These are phyloP conservation scores for Yamadazyma akitaensis DNA, from an alignment of 805 yeast species.

Conservation along the genomic window DNA sequence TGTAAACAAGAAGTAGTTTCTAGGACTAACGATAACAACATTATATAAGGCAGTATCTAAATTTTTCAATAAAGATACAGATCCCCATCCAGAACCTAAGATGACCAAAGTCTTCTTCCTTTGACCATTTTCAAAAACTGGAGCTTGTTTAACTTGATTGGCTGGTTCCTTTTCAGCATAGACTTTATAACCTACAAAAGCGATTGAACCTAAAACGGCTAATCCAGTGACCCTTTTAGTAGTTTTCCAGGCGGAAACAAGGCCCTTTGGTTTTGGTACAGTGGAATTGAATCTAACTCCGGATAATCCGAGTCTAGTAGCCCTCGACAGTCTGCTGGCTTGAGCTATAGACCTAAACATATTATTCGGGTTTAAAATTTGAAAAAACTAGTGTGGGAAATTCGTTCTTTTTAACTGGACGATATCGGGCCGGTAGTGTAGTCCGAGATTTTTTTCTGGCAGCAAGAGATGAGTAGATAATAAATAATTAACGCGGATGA, in stretches of 20 bases:
- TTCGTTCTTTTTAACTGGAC: constrained; percentile 8
- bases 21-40: constrained; percentile 86
- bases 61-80: constrained; percentile 77
- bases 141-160: constrained; percentile 58
- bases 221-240: constrained; percentile 47
- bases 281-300: constrained; percentile 13
- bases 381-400: not conserved
- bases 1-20: constrained; percentile 93
- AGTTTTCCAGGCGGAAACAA: constrained; percentile 45
- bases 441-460: constrained; percentile 8
- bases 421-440: constrained; percentile 7
- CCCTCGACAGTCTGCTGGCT: not conserved
- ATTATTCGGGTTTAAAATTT: not conserved
- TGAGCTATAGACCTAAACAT: constrained; percentile 5
- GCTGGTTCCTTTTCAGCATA: constrained; percentile 62
- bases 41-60: constrained; percentile 85
- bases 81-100: constrained; percentile 94
- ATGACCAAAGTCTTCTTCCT: constrained; percentile 72
- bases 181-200: constrained; percentile 49
- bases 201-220: constrained; percentile 53
- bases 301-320: not conserved
- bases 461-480: constrained; percentile 3
- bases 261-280: constrained; percentile 7
- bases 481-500: not conserved
- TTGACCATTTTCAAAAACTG: constrained; percentile 52